Conservation (phyloP, 495 filamentous ascomycete genomes). For the Patellaria atrata region DNA sequence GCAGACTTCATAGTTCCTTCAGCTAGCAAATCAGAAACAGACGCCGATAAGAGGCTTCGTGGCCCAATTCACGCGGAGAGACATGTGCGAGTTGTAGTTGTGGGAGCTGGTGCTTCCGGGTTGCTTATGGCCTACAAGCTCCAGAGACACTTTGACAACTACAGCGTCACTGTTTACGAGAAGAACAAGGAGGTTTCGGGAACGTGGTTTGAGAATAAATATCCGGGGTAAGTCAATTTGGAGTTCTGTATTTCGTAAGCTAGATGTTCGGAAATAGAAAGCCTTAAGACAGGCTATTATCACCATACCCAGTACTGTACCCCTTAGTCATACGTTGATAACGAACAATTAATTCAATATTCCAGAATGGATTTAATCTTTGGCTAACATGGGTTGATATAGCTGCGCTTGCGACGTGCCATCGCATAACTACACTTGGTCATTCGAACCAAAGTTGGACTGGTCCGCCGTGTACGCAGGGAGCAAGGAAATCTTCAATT, state of each 20-base stretch:
- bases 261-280: too few relatives aligned
- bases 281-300: too few relatives aligned
- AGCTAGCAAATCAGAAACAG: constrained; percentile 8
- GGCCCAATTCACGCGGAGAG: constrained; percentile 20
- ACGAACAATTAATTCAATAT: too few relatives aligned
- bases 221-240: constrained; percentile 21
- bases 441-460: constrained; percentile 30
- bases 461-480: constrained; percentile 28
- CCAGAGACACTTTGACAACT: constrained; percentile 17
- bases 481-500: constrained; percentile 23
- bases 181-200: constrained; percentile 18
- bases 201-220: constrained; percentile 24
- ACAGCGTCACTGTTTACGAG: constrained; percentile 18
- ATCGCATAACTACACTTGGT: constrained; percentile 27
- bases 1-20: constrained; percentile 15
- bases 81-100: constrained; percentile 20
- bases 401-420: constrained; percentile 31
- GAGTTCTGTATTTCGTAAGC: too few relatives aligned
- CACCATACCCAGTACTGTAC: too few relatives aligned
- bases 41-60: constrained; percentile 11
- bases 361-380: too few relatives aligned
- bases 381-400: constrained; percentile 3
- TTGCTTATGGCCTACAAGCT: constrained; percentile 23
- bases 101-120: constrained; percentile 22
- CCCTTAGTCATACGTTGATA: constrained; percentile 2